Conservation (phyloP, 2,329 filamentous ascomycete genomes). For the Epichloe sibirici region DNA sequence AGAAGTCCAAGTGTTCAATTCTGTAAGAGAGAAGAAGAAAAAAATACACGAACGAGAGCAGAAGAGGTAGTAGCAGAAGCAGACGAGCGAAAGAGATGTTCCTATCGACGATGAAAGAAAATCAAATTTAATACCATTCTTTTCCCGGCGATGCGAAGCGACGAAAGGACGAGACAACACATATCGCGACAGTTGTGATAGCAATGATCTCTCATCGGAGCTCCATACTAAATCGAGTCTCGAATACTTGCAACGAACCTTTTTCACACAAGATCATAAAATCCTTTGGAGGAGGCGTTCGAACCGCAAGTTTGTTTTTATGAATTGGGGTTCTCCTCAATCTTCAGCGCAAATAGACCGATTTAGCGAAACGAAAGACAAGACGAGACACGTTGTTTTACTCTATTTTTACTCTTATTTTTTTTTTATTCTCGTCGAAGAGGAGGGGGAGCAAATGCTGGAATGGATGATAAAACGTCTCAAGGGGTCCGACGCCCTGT, state of each 20-base stretch:
- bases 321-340: slow-evolving; percentile 1
- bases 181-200: neutral
- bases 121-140: slow-evolving; percentile 3
- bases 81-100: neutral
- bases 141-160: slow-evolving; percentile 2
- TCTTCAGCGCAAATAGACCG: slow-evolving; percentile 5
- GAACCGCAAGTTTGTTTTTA: neutral
- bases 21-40: slow-evolving; percentile 34
- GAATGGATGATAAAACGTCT: neutral
- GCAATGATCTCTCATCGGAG: neutral
- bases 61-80: neutral
- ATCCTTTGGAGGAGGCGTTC: neutral
- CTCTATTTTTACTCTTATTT: neutral
- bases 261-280: neutral
- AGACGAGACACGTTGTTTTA: slow-evolving; percentile 2
- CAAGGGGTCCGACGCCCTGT: neutral
- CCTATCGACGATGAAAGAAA: neutral
- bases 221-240: neutral
- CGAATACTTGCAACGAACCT: slow-evolving; percentile 1
- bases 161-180: neutral
- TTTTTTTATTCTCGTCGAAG: neutral
- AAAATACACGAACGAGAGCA: neutral
- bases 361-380: neutral
- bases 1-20: slow-evolving; percentile 58
- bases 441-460: neutral